Conservation (phyloP, 192 early-diverging fungal genomes). For the Cladochytrium replicatum region DNA sequence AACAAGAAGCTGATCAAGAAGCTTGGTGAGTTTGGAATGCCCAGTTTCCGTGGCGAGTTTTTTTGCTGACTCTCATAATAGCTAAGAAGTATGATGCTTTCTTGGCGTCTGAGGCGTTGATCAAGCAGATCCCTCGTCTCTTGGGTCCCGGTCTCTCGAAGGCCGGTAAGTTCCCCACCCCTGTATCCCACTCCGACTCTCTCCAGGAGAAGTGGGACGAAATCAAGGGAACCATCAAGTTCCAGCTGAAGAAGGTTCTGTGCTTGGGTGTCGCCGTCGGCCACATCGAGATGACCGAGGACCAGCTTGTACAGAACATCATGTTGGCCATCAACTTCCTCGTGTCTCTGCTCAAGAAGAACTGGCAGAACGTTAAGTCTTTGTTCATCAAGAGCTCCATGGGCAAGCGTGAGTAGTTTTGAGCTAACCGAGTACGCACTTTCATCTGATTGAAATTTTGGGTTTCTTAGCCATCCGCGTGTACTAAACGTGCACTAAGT, state of each 20-base stretch:
- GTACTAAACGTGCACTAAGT: no score
- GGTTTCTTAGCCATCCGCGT: no score
- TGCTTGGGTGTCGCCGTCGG: slow-evolving; percentile 96
- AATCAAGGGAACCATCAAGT: slow-evolving; percentile 96
- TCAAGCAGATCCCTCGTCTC: slow-evolving; percentile 99
- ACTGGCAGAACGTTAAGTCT: slow-evolving; percentile 99
- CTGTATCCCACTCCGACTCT: slow-evolving; percentile 80
- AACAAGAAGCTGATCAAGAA: slow-evolving; percentile 99
- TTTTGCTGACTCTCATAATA: no score
- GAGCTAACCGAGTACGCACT: no score
- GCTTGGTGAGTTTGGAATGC: no score
- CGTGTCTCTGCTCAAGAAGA: slow-evolving; percentile 95
- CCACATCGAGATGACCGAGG: slow-evolving; percentile 88
- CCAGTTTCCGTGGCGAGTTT: no score
- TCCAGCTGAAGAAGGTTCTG: slow-evolving; percentile 98
- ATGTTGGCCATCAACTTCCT: slow-evolving; percentile 98
- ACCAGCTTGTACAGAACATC: slow-evolving; percentile 91
- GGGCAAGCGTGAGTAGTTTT: no score
- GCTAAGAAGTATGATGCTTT: slow-evolving; percentile 98
- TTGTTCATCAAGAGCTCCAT: slow-evolving; percentile 96
- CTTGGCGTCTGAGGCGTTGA: slow-evolving; percentile 91
- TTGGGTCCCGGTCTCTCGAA: slow-evolving; percentile 97
- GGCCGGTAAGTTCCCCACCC: slow-evolving; percentile 98
- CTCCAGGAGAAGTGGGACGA: slow-evolving; percentile 82
- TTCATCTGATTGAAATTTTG: no score